Evolutionary conservation across 805 yeast genomes (phyloP), one percentile per base, ranked within the genome.

Genomic region (Candida pini): DNA sequence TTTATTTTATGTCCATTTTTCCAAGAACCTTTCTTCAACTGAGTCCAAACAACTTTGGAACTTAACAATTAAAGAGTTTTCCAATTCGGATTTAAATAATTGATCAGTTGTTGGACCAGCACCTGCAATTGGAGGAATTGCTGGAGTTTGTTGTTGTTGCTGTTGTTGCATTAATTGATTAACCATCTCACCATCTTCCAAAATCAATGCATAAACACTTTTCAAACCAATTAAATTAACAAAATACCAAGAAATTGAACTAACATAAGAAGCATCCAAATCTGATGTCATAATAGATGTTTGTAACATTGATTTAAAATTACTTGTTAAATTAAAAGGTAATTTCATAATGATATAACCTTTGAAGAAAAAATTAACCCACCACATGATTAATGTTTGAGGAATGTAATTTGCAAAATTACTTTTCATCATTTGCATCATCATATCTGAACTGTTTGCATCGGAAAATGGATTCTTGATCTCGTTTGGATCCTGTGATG

Each of bases 161-260:
- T 47, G 58, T 28, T 63, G 70, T 33, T 60, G 60, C 43, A 64
- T 60, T 48, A 73, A 55, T 28, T 67, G 66, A 28, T 66, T 63
- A 2, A 67, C 75, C 30, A 71, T 64, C 6, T 64, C 58, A 4
- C 63, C 53, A 39, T 71, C 76, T 9, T 77, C 78, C 44, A 86
- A 69, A 6, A 88, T 43, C 34, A 90, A 68, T 25, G 83, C 71
- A 55, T 81, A 82, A 2, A 92, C 78, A 0, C 96, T 82, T 45
- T 76, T 74, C 40, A 92, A 69, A 19, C 97, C 97, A 33, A 89
- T 58, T 41, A 87, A 73, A 36, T 87, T 84, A 35, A 90, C 83
- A 56, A 92, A 85, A 57, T 90, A 92, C 97, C 97, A 92, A 5
- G 97, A 87, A 15, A 92, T 81, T 3, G 96, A 79, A 24, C 92